Base-by-base conservation (phyloP, 2,329 filamentous ascomycete species). In the Monilinia aucupariae region DNA sequence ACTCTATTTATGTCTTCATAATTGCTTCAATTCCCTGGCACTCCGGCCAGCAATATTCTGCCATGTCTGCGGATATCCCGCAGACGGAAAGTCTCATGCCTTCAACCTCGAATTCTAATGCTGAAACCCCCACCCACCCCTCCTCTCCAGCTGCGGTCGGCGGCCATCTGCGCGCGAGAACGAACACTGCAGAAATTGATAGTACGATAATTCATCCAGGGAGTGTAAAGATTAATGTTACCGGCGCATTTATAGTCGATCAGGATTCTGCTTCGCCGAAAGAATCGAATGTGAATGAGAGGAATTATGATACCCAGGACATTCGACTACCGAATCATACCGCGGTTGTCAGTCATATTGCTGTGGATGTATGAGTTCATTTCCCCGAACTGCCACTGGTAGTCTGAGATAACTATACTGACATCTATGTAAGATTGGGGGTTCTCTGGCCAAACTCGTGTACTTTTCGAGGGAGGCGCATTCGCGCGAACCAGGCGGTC, bases 251-350 rank as follows among this genome's bases (percentile, higher is more conserved):
- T 74, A 97, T 99, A 68, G 92, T 96, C 71, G 91, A 97, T 73
- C 88, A 93, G 66, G 88, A 91, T 69, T 80, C 82, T 4, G 76
- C 76, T 25, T 84, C 82, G 55, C 78, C 85, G 62, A 78, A 78
- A 48, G 74, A 56, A 49, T 49, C 49, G 51, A 68, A 65, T 37
- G 69, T 69, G 47, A 80, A 78, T 66, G 80, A 79, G 49, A 76
- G 79, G 25, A 75, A 74, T 63, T 84, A 87, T 75, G 91, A 96
- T 75, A 92, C 90, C 63, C 92, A 91, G 73, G 94, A 97, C 74
- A 99, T 99, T 71, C 84, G 94, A n/a, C 80, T 99, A 64, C 94
- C 94, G 34, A 94, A 97, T 76, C 94, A 99, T 77, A 96, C 91
- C 15, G 89, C 90, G 13, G 87, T 96, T 10, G 93, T 99, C 69